phyloP scores from a whole-genome alignment of 257 asterid genomes.

The Solanum virginianum region DNA sequence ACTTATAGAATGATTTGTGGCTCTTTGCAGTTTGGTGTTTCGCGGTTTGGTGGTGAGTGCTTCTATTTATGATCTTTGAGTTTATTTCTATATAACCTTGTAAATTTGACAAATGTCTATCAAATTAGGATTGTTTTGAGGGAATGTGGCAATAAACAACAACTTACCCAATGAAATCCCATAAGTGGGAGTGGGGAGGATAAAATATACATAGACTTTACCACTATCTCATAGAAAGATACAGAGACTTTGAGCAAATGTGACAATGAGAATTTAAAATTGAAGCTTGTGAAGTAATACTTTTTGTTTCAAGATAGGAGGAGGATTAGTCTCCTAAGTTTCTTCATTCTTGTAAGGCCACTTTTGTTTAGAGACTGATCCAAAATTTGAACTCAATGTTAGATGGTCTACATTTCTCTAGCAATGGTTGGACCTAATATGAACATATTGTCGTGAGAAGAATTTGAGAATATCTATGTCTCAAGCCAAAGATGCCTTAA shows the following conservation, averaged over 20 bases:
- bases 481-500: background rate
- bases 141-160: background rate
- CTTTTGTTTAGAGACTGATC: background rate
- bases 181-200: no score
- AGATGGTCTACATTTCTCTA: background rate
- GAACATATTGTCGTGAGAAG: background rate
- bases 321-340: background rate
- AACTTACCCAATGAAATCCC: no score
- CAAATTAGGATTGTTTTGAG: background rate
- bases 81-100: background rate
- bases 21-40: constrained; percentile 29
- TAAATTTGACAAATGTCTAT: no score
- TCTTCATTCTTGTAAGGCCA: background rate
- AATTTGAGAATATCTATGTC: background rate
- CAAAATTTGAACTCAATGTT: background rate
- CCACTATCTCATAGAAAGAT: no score
- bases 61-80: background rate
- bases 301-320: background rate
- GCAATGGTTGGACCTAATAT: background rate
- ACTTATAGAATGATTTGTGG: background rate
- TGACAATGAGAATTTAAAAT: background rate
- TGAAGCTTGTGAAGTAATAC: background rate
- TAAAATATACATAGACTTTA: no score
- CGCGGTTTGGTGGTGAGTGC: constrained; percentile 21
- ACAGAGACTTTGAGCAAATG: background rate